phyloP scores from a whole-genome alignment of 768 basidiomycete species.

The Termitomyces sp. region DNA sequence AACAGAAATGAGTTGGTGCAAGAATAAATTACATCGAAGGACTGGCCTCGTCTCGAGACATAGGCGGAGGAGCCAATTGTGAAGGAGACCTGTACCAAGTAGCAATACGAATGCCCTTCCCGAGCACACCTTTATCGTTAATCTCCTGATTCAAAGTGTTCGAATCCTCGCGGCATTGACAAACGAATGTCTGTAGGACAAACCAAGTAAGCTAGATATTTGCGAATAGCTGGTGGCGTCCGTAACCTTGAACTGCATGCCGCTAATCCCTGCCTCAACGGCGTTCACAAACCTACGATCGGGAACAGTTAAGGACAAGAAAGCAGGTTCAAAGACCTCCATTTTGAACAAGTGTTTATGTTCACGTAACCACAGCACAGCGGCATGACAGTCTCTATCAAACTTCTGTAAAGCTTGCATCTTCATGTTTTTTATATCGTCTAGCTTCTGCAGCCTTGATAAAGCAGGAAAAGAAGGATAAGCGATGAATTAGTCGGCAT shows the following conservation, averaged over 20 bases:
- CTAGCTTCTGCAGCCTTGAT: conserved; percentile 47
- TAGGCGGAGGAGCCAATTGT: conserved; percentile 44
- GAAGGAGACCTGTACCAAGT: conserved; percentile 57
- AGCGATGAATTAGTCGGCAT: neutral
- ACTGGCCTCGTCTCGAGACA: conserved; percentile 53
- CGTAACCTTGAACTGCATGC: conserved; percentile 55
- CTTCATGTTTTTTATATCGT: conserved; percentile 52
- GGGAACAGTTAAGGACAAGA: conserved; percentile 65
- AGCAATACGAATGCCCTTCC: conserved; percentile 48
- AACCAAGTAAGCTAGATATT: neutral
- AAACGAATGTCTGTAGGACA: conserved; percentile 70
- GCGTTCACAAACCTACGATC: conserved; percentile 56
- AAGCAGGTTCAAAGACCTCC: conserved; percentile 83
- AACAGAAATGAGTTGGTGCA: neutral
- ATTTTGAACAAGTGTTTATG: conserved; percentile 66
- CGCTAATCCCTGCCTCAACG: conserved; percentile 68
- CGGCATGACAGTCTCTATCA: conserved; percentile 58
- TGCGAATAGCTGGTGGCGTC: neutral
- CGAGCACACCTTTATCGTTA: conserved; percentile 57
- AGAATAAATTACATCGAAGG: neutral
- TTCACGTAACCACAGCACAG: conserved; percentile 67
- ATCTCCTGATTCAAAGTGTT: conserved; percentile 59
- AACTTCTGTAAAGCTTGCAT: conserved; percentile 43
- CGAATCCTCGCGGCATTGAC: conserved; percentile 80
- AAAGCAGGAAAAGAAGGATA: too few relatives aligned